Base-by-base conservation (phyloP, 371 early-diverging fungal genomes). In the Actinomortierella ambigua region DNA sequence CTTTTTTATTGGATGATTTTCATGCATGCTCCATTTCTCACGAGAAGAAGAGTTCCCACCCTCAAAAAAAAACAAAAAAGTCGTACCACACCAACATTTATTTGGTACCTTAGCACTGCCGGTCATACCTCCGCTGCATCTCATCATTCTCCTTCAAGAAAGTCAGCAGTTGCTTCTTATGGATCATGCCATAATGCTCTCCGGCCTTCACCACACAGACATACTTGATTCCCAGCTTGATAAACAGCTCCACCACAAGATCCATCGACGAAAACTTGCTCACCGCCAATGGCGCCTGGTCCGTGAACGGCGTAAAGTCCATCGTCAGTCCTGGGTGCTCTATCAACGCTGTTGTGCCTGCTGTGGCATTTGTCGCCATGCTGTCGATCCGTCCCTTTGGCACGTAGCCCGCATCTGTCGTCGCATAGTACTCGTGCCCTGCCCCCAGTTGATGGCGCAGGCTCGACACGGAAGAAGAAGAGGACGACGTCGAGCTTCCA, bases 221-320 rank as follows among this genome's bases (percentile, higher is more conserved):
- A 59, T 88, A 88, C 47, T 85, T 81, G 59, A 85, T 80, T 7
- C 88, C 98, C 18, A 96, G 75, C 65, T 95, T 93, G 58, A 88
- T 82, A 69, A 97, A 94, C 60, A 97, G 69, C 52, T 95, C 95
- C 69, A 90, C 81, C 9, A 93, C 89, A n/a, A 95, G 60, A 51
- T 95, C 95, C 82, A 95, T 90, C 20, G 94, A 90, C 17, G 93
- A 81, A 53, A 86, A 82, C 3, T 85, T 69, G 18, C 87, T 80
- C 9, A 96, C 84, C 1, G 90, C 82, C 14, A 96, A 56, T 0
- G 97, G 97, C 1, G 95, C 91, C 84, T 90, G 88, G 75, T 95
- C 93, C 4, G 90, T 87, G 63, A 88, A 89, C 4, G 82, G 85
- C 3, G 90, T 86, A 71, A 91, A 86, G 77, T 90, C 88, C 63